Base-by-base conservation (phyloP, 768 basidiomycete genomes). In the Leucocoprinus birnbaumii region DNA sequence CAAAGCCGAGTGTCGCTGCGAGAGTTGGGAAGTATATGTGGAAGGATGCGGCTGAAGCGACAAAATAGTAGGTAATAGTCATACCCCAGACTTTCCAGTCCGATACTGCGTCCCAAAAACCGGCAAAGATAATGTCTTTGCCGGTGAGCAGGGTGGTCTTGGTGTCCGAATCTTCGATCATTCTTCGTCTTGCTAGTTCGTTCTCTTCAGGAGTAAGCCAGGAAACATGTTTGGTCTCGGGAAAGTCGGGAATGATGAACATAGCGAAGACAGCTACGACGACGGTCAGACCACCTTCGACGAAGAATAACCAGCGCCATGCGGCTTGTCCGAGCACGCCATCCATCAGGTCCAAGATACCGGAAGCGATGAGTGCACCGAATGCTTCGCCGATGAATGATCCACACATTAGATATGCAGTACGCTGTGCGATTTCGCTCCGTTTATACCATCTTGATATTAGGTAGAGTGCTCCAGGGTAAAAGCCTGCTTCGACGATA, bases 381-480 rank as follows among this genome's bases (percentile, higher is more conserved):
- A 92, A 91, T 0, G 89, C 91, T 72, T 91, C 94, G 51, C 83
- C 84, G 51, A 91, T 83, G 27, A 91, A 73, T 61, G 77, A 83
- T 18, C 91, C 90, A 58, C 87, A 89, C 35, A 79, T 80, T 26
- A 91, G 73, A 46, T 87, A 65, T 5, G 89, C 86, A 10, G 80
- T 87, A 48, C 88, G 76, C 48, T 84, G 72, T 41, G 86, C 89
- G 35, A 92, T 73, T 63, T 92, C 90, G 31, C 73, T 75, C 38
- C 80, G 79, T 55, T 75, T 87, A 72, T 91, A 91, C 90, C 88
- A 84, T 63, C 81, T 83, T 0, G 83, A 83, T 22, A 86, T 70
- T 1, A 85, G 68, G 63, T 82, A 83, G 43, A 89, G 68, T 19
- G 85, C 80, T 21, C 85, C 86, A 48, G 87, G 87, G 62, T 85